Evolutionary conservation across 2,329 filamentous ascomycete genomes (phyloP), one percentile per base, ranked within the genome.

Genomic region (Plenodomus biglobosus): DNA sequence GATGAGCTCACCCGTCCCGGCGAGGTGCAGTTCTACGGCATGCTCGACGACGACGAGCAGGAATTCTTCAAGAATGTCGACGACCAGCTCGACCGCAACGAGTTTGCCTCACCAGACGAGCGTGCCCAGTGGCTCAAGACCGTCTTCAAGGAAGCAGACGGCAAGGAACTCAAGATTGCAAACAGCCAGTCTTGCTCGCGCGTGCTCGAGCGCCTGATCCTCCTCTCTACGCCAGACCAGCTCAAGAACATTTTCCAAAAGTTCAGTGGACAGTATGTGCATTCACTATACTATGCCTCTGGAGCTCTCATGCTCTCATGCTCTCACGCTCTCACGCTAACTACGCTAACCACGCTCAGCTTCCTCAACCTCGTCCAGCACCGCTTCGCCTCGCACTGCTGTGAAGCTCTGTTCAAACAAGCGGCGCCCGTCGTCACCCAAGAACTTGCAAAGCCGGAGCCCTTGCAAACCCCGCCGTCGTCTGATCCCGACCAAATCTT

Each of bases 321-420:
- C 11, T 11, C 22, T 6, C 34, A 36, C n/a, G 5, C n/a, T n/a
- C 34, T 18, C 13, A 36, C 6, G 5, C 6, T n/a, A 6, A 11
- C 22, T 11, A n/a, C 7, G 38, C 52, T 59, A 52, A 59, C 61
- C 56, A 39, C 6, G 32, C 27, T 30, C 59, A 82, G 79, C 73
- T 95, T 97, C 73, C 77, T 92, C 49, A 87, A 92, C 62, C 81
- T 99, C 21, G 85, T 96, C 42, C 92, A 95, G 69, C 94, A 99
- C 74, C 87, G 94, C 16, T 99, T 99, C 65, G 94, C 94, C 4
- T 95, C 92, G 52, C 94, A 99, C 76, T 97, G 92, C 74, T 96
- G 92, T 70, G 94, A 99, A 75, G 90, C 90, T 20, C 80, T 99
- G 24, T 97, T 99, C 71, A 78, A 92, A 40, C 84, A 88, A 56